phyloP scores from a whole-genome alignment of 305 asterid genomes.

The Stenogyne calaminthoides region DNA sequence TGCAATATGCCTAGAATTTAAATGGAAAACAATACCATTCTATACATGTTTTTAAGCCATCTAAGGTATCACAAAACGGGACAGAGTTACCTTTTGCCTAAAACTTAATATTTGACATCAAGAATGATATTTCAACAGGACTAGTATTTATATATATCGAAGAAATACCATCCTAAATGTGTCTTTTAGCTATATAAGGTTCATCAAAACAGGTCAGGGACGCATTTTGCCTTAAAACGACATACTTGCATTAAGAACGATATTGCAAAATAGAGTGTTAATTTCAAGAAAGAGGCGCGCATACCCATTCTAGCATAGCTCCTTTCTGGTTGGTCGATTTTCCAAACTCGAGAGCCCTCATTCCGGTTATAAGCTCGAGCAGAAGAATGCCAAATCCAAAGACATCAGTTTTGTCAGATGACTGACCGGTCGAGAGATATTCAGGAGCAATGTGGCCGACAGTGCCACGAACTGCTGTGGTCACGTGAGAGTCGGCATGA shows the following conservation, averaged over 20 bases:
- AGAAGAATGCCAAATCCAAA: slow-evolving; percentile 95
- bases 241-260: not conserved
- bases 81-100: not conserved
- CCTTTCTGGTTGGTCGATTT: slow-evolving; percentile 84
- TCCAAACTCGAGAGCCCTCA: slow-evolving; percentile 89
- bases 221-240: too few species aligned
- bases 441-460: slow-evolving; percentile 98
- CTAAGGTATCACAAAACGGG: not conserved
- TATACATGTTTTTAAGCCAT: not conserved
- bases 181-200: too few species aligned
- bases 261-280: not conserved
- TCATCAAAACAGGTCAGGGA: too few species aligned
- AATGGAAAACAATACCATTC: not conserved
- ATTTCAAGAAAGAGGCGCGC: slow-evolving; percentile 1
- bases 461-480: slow-evolving; percentile 97
- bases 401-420: slow-evolving; percentile 94
- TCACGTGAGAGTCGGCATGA: slow-evolving; percentile 88
- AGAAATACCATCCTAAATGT: too few species aligned
- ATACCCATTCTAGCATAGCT: slow-evolving; percentile 89
- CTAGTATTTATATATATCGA: too few species aligned
- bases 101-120: not conserved
- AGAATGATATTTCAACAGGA: not conserved
- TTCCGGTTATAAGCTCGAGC: slow-evolving; percentile 90
- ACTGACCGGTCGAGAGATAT: slow-evolving; percentile 96
- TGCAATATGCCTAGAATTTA: not conserved